Conservation (phyloP, 1,284 basidiomycete species). For the Chiua sp. region DNA sequence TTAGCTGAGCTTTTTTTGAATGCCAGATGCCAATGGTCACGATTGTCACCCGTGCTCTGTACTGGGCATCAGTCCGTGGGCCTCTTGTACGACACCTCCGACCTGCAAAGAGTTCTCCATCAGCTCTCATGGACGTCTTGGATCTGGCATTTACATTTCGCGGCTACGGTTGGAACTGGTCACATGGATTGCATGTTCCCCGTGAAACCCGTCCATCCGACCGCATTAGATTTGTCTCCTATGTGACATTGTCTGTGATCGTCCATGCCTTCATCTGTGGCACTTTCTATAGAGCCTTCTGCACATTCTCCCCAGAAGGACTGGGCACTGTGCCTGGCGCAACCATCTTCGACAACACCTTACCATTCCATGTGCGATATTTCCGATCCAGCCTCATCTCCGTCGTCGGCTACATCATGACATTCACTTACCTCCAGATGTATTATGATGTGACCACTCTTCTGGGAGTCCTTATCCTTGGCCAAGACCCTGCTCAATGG, state of each 20-base stretch:
- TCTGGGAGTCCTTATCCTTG: conserved; percentile 43
- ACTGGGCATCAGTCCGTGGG: background rate
- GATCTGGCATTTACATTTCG: conserved; percentile 55
- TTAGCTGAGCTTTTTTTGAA: background rate
- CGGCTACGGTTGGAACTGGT: conserved; percentile 54
- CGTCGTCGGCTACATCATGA: conserved; percentile 41
- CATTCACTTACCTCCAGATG: conserved; percentile 50
- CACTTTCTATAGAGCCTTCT: conserved; percentile 44
- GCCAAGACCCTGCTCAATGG: conserved; percentile 41
- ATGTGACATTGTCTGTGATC: conserved; percentile 37
- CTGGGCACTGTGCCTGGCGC: conserved; percentile 44
- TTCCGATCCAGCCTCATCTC: conserved; percentile 47
- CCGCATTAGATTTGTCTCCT: conserved; percentile 32
- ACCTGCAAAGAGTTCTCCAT: conserved; percentile 10
- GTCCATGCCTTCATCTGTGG: conserved; percentile 47
- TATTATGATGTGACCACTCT: conserved; percentile 46
- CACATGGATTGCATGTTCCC: conserved; percentile 45
- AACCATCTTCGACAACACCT: conserved; percentile 52
- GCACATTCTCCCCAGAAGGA: conserved; percentile 41
- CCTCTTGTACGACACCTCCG: conserved; percentile 4
- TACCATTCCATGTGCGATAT: conserved; percentile 47
- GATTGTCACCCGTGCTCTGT: background rate
- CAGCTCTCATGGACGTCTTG: conserved; percentile 45
- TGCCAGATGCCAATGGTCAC: background rate
- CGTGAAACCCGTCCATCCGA: conserved; percentile 45